Base-by-base conservation (phyloP, 495 filamentous ascomycete genomes). In the Hypoxylon lenormandii region DNA sequence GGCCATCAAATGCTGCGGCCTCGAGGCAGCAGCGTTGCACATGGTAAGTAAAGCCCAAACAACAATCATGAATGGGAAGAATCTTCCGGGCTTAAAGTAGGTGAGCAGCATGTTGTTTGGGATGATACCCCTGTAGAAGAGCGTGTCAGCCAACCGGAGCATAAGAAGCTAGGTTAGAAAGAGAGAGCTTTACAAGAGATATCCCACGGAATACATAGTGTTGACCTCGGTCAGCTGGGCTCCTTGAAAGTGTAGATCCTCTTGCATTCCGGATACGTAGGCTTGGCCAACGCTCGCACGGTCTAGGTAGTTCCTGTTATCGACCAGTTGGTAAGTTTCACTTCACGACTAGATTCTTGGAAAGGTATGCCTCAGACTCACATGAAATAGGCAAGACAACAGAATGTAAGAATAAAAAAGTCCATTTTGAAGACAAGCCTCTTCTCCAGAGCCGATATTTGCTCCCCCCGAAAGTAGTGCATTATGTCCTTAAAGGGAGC, bases 251-350 rank as follows among this genome's bases (percentile, higher is more conserved):
- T 70, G 38, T 7, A 85, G 74, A 43, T 84, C 81, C 57, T 83
- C 81, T 68, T 82, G 81, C 81, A 86, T 82, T 0, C 83, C 83
- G 8, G 77, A 78, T 15, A 85, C 81, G 69, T 86, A 75, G 8
- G 76, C 76, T 53, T 76, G 73, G 11, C 66, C 42, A 1, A 77
- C 42, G 50, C 75, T 78, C 2, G 53, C 67, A 19, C 74, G 76
- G 57, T 77, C 77, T 6, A 78, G 65, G 58, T 64, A 66, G 36
- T 74, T 72, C 66, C 40, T 43, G 26, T 28, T 43, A 6, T 15
- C 47, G 60, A 50, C 68, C 69, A 33, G 64, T 60, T 38, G 11
- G 36, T 38, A n/a, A 8, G 36, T 38, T 38, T 38, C 3, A n/a
- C 3, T 3, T 12, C 10, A 33, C 10, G 30, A 33, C 30, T 10